phyloP scores from a whole-genome alignment of 495 filamentous ascomycete species.

The Neurospora cerealis region DNA sequence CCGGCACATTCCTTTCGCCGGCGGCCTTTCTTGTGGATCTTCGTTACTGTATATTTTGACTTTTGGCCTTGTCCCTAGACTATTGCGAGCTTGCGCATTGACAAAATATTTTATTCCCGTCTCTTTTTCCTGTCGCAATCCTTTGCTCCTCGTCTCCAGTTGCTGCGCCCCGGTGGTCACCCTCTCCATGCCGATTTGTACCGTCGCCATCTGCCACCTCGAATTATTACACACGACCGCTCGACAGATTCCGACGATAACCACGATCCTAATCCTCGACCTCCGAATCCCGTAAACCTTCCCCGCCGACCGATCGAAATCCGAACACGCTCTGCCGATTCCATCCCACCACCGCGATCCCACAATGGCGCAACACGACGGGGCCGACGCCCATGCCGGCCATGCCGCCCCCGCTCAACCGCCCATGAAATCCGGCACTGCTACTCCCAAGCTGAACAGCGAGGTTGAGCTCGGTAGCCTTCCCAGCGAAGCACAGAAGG shows the following conservation, averaged over 20 bases:
- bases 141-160: not conserved
- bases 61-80: not conserved
- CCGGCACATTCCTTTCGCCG: not conserved
- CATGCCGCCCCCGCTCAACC: slow-evolving; percentile 32
- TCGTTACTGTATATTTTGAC: not conserved
- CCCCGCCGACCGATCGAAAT: not conserved
- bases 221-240: not conserved
- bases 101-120: not conserved
- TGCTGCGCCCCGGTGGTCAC: not conserved
- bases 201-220: not conserved
- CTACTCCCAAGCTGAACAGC: slow-evolving; percentile 50
- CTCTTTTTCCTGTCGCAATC: not conserved
- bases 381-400: slow-evolving; percentile 11
- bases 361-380: slow-evolving; percentile 18
- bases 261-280: not conserved
- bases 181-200: not conserved
- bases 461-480: slow-evolving; percentile 64
- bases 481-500: slow-evolving; percentile 50
- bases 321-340: not conserved
- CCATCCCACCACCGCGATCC: not conserved
- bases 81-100: not conserved
- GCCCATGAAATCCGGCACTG: slow-evolving; percentile 47
- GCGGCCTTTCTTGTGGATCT: not conserved
- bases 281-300: not conserved
- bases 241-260: not conserved